These are phyloP conservation scores for Aegilops umbellulata DNA, from an alignment of 176 grass and related monocot species.

Conservation along the genomic window DNA sequence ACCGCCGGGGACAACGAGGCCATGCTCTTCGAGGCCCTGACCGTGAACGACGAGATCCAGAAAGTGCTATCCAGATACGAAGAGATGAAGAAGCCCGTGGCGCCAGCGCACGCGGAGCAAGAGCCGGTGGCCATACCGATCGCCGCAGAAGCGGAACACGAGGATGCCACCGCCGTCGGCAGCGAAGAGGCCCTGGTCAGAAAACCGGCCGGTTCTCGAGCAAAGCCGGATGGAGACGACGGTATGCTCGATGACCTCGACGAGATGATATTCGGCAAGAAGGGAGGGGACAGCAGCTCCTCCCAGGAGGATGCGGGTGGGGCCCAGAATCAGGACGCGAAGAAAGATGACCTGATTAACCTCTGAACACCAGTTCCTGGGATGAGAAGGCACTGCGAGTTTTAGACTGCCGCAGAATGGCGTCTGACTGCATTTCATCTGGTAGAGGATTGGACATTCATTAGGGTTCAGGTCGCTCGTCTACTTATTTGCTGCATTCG, in stretches of 20 bases:
- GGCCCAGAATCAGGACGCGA: conserved; percentile 51
- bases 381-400: conserved; percentile 10
- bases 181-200: conserved; percentile 77
- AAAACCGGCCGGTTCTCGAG: conserved; percentile 56
- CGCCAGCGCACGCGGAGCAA: conserved; percentile 40
- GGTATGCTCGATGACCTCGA: conserved; percentile 87
- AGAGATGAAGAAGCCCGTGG: conserved; percentile 63
- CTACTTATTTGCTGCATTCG: background rate
- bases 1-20: conserved; percentile 75
- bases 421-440: conserved; percentile 15
- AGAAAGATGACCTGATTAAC: conserved; percentile 79
- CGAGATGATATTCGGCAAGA: conserved; percentile 97
- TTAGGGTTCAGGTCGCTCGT: conserved; percentile 34
- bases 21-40: conserved; percentile 90
- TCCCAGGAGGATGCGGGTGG: conserved; percentile 29
- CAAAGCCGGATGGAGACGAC: conserved; percentile 63
- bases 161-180: conserved; percentile 45
- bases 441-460: conserved; percentile 32
- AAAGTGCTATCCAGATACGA: conserved; percentile 80
- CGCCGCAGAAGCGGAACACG: conserved; percentile 74
- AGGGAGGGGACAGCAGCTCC: conserved; percentile 46
- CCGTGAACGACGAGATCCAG: conserved; percentile 87
- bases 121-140: conserved; percentile 64
- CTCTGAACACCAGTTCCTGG: conserved; percentile 41
- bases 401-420: conserved; percentile 22